A percentile compares a stretch with the other conserved stretches of the same genome.
phyloP scores from a whole-genome alignment of 1,284 basidiomycete genomes.

The Coniophora puteana region DNA sequence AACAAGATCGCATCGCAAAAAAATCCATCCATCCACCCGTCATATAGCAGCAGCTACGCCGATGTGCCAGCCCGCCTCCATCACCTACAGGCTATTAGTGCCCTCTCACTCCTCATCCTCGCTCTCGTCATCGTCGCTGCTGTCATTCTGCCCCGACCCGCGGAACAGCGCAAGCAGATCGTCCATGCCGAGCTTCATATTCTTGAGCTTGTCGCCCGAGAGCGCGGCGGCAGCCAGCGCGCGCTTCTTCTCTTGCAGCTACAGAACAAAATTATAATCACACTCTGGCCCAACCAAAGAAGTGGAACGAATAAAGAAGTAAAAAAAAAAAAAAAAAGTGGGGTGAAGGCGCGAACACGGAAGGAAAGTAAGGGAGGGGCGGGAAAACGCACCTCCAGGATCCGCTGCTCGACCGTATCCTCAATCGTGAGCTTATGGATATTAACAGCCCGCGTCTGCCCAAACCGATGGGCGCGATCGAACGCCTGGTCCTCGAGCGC shows the following conservation, averaged over 20 bases:
- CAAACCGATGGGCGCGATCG: constrained; percentile 88
- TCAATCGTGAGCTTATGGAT: constrained; percentile 93
- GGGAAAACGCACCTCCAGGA: constrained; percentile 53
- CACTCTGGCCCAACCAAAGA: background rate
- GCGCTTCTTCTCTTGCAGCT: constrained; percentile 87
- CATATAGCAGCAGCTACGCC: background rate
- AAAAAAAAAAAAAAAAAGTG: background rate
- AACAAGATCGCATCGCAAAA: no score
- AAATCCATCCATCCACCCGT: no score
- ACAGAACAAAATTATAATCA: background rate
- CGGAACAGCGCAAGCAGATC: constrained; percentile 81
- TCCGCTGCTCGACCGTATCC: constrained; percentile 88
- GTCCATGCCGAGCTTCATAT: constrained; percentile 79
- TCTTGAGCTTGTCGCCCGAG: constrained; percentile 85
- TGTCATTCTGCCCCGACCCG: constrained; percentile 48
- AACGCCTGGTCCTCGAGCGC: constrained; percentile 93
- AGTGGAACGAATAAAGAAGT: constrained; percentile 8
- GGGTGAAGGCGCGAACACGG: background rate
- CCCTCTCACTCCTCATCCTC: constrained; percentile 20
- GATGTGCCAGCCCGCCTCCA: background rate
- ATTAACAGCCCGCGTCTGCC: constrained; percentile 83
- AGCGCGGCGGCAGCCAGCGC: constrained; percentile 82
- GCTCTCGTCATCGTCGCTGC: constrained; percentile 54
- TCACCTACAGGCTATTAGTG: background rate
- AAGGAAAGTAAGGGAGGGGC: background rate